These are phyloP conservation scores for Aegilops tauschii DNA, from an alignment of 176 grass and related monocot genomes.

Conservation along the genomic window DNA sequence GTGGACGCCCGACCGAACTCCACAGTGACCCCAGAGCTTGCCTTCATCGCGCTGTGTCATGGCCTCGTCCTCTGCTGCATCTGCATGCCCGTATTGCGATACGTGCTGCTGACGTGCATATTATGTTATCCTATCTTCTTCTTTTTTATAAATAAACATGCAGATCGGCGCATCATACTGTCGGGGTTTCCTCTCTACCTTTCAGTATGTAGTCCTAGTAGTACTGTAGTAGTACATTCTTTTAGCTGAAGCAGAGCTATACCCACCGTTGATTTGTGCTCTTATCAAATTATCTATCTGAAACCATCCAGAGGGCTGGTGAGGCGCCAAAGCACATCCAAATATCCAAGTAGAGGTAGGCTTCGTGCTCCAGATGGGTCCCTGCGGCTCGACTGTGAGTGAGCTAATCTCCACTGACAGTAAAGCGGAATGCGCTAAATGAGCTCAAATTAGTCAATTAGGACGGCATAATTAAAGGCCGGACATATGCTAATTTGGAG, in stretches of 20 bases:
- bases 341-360: not conserved
- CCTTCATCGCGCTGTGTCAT: not conserved
- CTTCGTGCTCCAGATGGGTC: not conserved
- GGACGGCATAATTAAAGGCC: conserved; percentile 24
- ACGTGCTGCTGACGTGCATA: not conserved
- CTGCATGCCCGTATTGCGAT: conserved; percentile 6
- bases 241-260: not conserved
- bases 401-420: not conserved
- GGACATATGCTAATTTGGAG: not conserved
- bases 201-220: not conserved
- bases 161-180: not conserved
- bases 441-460: not conserved
- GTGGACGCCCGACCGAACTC: conserved; percentile 42
- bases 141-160: not conserved
- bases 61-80: not conserved
- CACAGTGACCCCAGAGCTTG: not conserved
- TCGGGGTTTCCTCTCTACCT: not conserved
- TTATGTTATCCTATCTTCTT: not conserved
- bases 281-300: not conserved
- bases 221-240: not conserved
- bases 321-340: not conserved
- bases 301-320: not conserved
- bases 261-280: not conserved
- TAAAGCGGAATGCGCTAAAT: not conserved
- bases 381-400: not conserved